A percentile compares a stretch with the other conserved stretches of the same genome.
Evolutionary conservation across 768 basidiomycete species (phyloP).

Genomic region (Mycena indigotica): DNA sequence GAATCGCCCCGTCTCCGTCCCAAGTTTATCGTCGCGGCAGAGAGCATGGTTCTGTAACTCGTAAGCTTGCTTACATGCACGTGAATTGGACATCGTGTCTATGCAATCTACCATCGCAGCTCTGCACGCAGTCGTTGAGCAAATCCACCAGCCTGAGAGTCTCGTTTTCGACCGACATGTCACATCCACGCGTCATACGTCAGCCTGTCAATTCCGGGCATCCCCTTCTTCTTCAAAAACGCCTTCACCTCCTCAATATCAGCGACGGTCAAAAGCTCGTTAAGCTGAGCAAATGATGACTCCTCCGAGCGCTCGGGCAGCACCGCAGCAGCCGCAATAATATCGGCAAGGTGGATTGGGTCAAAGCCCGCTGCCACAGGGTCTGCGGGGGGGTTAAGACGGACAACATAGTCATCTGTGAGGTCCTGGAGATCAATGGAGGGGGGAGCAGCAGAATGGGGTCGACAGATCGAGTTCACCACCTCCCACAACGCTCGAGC

Average conservation of each 20-base stretch:
- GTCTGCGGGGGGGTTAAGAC: neutral
- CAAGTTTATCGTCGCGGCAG: too few relatives aligned
- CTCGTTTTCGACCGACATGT: neutral
- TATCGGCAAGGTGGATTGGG: neutral
- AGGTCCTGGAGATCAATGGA: neutral
- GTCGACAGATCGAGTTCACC: neutral
- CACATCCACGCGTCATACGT: neutral
- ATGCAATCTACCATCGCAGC: neutral
- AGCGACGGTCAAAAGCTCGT: neutral
- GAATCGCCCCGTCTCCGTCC: neutral
- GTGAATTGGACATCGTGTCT: too few relatives aligned
- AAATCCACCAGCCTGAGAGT: neutral
- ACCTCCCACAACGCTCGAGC: neutral
- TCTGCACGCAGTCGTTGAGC: neutral
- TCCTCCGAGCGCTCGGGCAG: neutral
- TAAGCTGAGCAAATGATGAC: neutral
- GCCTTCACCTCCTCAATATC: neutral
- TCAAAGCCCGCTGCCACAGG: neutral
- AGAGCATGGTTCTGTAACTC: too few relatives aligned
- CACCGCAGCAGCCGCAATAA: neutral
- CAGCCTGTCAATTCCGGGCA: neutral
- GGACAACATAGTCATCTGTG: neutral
- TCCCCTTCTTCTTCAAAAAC: neutral
- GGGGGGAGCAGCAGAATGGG: neutral
- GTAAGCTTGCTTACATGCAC: too few relatives aligned